Evolutionary conservation across 139 green algal genomes (phyloP).

Genomic region (Chlorella sp.): DNA sequence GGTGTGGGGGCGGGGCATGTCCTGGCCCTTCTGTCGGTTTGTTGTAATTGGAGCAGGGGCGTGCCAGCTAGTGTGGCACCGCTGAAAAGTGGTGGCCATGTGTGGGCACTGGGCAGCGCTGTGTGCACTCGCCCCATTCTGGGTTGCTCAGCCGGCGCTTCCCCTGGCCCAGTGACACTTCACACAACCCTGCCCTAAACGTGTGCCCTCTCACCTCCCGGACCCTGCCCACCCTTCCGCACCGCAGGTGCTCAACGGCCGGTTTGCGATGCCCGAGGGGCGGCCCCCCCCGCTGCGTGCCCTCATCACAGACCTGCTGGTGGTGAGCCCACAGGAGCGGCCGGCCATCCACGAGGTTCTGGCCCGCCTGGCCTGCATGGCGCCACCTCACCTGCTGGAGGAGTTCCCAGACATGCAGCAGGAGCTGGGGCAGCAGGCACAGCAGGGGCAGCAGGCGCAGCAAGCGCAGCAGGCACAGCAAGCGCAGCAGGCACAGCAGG

Average conservation of each 20-base stretch:
- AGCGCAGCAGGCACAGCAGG: not conserved
- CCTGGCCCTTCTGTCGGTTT: not conserved
- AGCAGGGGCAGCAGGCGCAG: not conserved
- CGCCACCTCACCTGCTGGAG: not conserved
- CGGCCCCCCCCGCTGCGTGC: slow-evolving; percentile 20
- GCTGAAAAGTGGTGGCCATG: too few relatives aligned
- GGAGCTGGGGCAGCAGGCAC: not conserved
- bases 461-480: not conserved
- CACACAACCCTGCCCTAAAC: not conserved
- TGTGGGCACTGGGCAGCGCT: too few relatives aligned
- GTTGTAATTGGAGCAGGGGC: too few relatives aligned
- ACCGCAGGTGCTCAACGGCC: slow-evolving; percentile 73
- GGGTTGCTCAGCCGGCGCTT: too few relatives aligned
- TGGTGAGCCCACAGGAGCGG: not conserved
- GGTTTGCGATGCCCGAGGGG: slow-evolving; percentile 63
- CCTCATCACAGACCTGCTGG: slow-evolving; percentile 28
- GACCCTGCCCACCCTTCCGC: not conserved
- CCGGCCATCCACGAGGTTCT: slow-evolving; percentile 19
- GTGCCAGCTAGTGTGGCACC: too few relatives aligned
- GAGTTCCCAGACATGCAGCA: not conserved
- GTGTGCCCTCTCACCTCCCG: not conserved
- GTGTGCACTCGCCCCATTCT: not conserved
- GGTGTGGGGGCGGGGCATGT: not conserved
- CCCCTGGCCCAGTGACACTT: too few relatives aligned
- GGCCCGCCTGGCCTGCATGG: not conserved